Conservation (phyloP, 805 yeast species). For the Kodamaea kakaduensis region DNA sequence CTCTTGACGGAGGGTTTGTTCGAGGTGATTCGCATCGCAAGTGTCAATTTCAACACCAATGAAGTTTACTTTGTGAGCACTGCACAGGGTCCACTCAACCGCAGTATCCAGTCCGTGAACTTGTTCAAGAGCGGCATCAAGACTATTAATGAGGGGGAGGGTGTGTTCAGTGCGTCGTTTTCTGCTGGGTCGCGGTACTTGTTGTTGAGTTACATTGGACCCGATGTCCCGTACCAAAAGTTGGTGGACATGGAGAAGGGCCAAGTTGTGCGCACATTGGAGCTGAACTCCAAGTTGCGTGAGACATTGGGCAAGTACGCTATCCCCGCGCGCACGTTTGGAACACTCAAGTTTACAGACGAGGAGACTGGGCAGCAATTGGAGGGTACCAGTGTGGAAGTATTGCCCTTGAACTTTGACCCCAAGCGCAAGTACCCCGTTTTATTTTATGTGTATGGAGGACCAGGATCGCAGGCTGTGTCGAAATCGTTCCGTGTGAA, state of each 20-base stretch:
- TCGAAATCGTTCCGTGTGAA: conserved; percentile 52
- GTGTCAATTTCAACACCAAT: conserved; percentile 47
- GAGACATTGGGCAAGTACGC: conserved; percentile 41
- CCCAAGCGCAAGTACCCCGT: conserved; percentile 68
- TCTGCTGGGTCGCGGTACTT: conserved; percentile 76
- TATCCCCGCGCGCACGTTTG: conserved; percentile 53
- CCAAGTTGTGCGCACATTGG: conserved; percentile 36
- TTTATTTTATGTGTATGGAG: conserved; percentile 88
- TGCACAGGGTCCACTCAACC: conserved; percentile 70
- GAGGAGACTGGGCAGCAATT: conserved; percentile 44
- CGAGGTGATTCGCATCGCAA: conserved; percentile 81
- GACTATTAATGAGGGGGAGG: conserved; percentile 43
- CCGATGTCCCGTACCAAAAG: conserved; percentile 73
- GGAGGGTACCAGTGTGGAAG: conserved; percentile 65
- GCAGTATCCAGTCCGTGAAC: conserved; percentile 74
- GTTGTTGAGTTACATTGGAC: conserved; percentile 71
- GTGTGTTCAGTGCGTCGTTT: conserved; percentile 68
- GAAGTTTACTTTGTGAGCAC: conserved; percentile 67
- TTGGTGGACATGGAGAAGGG: conserved; percentile 43
- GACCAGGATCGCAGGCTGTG: conserved; percentile 90
- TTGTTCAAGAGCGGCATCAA: conserved; percentile 43
- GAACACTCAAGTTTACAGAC: conserved; percentile 50
- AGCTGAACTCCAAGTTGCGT: conserved; percentile 43
- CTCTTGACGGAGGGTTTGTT: conserved; percentile 68
- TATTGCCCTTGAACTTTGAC: conserved; percentile 72